Base-by-base conservation (phyloP, 768 basidiomycete species). In the Suillus ampliporus region DNA sequence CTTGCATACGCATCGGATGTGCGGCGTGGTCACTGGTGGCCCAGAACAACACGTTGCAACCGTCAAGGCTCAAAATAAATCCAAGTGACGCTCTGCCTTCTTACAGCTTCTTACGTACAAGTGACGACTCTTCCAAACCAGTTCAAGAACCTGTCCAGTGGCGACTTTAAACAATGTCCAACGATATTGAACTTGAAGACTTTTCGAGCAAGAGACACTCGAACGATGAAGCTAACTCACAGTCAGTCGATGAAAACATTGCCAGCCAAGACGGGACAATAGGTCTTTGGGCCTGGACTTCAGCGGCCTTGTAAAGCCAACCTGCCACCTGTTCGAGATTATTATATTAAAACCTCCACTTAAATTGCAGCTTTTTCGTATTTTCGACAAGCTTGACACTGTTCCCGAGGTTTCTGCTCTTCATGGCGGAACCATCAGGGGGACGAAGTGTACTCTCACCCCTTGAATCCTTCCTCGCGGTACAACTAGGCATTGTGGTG, bases 331-430 rank as follows among this genome's bases (percentile, higher is more conserved):
- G 37, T 63, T 34, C n/a, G 23, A n/a, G 62, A 41, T 21, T 40
- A 31, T 60, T 41, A 23, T 48, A 41, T 54, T 40, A 21, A 54
- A 57, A 52, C n/a, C 37, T 11, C 19, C 34, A 15, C 62, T 61
- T 35, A 35, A 34, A 46, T 41, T 17, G 26, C 64, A 83, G 80
- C 63, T 62, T 82, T n/a, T 64, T 68, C 19, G 19, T 73, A 1
- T 68, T 79, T 58, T 75, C 81, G 50, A 57, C 72, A 28, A 75
- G 75, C 67, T 75, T 86, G 53, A 69, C 83, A 4, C 68, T 85
- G 37, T 89, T 82, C 64, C 91, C 92, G 59, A 83, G 85, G 34
- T 71, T 92, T 54, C 77, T 92, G 37, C 82, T 92, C 57, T 91
- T 92, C 72, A 76, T 91, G 58, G 81, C 89, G 14, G 82, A 83